Evolutionary conservation across 2,329 filamentous ascomycete species (phyloP), one percentile per base, ranked within the genome.

Genomic region (Fusarium sp.): DNA sequence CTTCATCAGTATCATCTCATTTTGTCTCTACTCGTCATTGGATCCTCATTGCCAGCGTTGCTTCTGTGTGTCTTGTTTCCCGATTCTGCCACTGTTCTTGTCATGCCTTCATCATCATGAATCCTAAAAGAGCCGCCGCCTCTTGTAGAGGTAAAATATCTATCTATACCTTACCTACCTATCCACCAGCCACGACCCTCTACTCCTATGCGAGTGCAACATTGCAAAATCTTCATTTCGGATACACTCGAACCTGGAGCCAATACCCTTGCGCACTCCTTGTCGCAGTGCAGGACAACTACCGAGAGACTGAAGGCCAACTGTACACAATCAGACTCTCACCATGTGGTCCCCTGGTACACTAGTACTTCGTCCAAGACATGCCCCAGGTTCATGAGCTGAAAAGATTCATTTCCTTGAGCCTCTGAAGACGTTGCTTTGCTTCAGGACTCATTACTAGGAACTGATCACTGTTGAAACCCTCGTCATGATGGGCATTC

Each of bases 331-430:
- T 55, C 67, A 58, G 63, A 45, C 66, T 71, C 55, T 64, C 61
- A 62, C 61, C 68, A 75, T 77, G 72, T 76, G 68, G 70, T 62
- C 64, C 50, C 62, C 52, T 58, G 24, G 62, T 70, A 72, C 66
- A 24, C 55, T 62, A 32, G 64, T 70, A 70, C 66, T 22, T 58
- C 62, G 64, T 68, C 56, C 68, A 70, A 78, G 76, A 77, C 70
- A 78, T 65, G 47, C 58, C 59, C 45, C 63, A 36, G 54, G 51
- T 67, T 52, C 42, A 64, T 65, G 45, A 54, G 63, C 36, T 41
- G 44, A 18, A 58, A 39, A 28, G 41, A 48, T 55, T 57, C 42
- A 68, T 39, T 59, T 28, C 20, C 38, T 38, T 32, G 38, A 68
- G 62, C 66, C 47, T 54, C 39, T 54, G 42, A 54, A 54, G 39